Conservation (phyloP, 805 yeast species). For the Lipomyces orientalis region DNA sequence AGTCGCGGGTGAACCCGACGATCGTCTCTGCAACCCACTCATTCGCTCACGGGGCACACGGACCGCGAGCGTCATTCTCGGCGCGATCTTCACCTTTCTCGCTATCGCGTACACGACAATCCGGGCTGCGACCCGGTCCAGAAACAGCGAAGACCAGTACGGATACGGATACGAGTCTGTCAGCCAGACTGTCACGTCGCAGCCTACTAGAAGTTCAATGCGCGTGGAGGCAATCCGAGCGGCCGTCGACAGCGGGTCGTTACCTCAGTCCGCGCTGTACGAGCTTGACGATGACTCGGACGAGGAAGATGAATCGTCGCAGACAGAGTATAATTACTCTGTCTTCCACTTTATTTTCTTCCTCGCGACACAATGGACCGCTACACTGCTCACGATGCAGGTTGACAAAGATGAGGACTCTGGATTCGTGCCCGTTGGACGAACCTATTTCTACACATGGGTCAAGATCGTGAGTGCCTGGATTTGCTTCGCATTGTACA, state of each 20-base stretch:
- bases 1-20: constrained; percentile 96
- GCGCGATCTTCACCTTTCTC: constrained; percentile 90
- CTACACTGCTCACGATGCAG: constrained; percentile 81
- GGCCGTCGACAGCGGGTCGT: constrained; percentile 94
- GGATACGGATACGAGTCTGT: constrained; percentile 29
- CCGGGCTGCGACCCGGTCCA: constrained; percentile 83
- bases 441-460: constrained; percentile 95
- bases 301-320: constrained; percentile 63
- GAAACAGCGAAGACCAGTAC: constrained; percentile 39
- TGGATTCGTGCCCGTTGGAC: constrained; percentile 95
- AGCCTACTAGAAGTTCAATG: constrained; percentile 67
- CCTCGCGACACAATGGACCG: constrained; percentile 95
- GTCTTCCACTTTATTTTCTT: constrained; percentile 90
- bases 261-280: constrained; percentile 88
- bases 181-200: constrained; percentile 46
- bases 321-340: constrained; percentile 73
- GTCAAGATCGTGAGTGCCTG: constrained; percentile 90
- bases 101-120: constrained; percentile 98
- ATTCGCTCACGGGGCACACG: constrained; percentile 89
- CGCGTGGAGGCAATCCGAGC: constrained; percentile 86
- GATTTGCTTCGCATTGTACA: constrained; percentile 84
- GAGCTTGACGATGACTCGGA: constrained; percentile 57
- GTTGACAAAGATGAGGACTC: constrained; percentile 78
- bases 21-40: constrained; percentile 86
- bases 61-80: constrained; percentile 82